Evolutionary conservation across 306 rosid genomes (phyloP).

Genomic region (Benincasa hispida): DNA sequence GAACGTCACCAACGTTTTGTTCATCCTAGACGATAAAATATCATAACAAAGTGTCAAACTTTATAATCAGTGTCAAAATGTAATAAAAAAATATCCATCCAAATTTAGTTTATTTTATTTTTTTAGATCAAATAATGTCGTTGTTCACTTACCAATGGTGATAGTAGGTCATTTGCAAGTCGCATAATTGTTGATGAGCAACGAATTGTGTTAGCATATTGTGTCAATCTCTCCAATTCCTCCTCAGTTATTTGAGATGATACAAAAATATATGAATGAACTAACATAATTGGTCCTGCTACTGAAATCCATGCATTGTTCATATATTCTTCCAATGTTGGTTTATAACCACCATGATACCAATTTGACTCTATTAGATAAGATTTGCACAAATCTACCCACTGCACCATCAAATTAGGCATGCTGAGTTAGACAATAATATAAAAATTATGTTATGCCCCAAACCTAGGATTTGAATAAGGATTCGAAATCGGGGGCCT

Average conservation of each 20-base stretch:
- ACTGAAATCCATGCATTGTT: conserved; percentile 11
- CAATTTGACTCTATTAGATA: neutral
- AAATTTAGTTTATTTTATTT: no score
- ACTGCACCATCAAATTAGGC: neutral
- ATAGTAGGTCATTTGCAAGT: conserved; percentile 16
- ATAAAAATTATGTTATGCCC: no score
- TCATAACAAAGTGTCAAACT: neutral
- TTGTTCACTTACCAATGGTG: neutral
- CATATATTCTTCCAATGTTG: neutral
- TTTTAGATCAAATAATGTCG: no score
- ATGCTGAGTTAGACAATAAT: neutral
- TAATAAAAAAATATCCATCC: no score
- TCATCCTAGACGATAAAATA: neutral
- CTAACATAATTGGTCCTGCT: neutral
- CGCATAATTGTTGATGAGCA: neutral
- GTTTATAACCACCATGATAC: neutral
- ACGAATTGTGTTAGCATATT: neutral
- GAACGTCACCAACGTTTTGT: conserved; percentile 5
- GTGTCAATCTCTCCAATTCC: neutral
- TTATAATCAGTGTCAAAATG: neutral
- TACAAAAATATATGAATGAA: neutral
- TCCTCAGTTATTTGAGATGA: neutral
- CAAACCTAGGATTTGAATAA: no score
- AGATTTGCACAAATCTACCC: conserved; percentile 1
- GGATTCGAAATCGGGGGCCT: no score